Evolutionary conservation across 768 basidiomycete species (phyloP).

Genomic region (Hortiboletus campestris): DNA sequence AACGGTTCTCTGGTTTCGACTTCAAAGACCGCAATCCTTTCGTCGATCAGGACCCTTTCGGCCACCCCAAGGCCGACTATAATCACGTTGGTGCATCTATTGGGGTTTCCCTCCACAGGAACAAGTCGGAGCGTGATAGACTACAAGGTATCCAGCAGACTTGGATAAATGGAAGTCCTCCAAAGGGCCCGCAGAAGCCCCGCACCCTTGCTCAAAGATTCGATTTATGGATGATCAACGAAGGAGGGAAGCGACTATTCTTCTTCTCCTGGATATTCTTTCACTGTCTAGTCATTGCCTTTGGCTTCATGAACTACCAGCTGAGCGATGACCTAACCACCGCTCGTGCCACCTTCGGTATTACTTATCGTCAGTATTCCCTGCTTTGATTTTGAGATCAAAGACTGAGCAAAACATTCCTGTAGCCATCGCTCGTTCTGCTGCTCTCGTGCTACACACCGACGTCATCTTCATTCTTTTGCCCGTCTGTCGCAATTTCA

Average conservation of each 20-base stretch:
- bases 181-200: conserved; percentile 35
- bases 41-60: conserved; percentile 51
- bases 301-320: conserved; percentile 77
- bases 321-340: conserved; percentile 72
- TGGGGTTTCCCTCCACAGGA: conserved; percentile 64
- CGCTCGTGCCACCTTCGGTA: conserved; percentile 70
- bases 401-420: neutral
- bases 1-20: conserved; percentile 63
- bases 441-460: conserved; percentile 87
- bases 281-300: conserved; percentile 71
- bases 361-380: conserved; percentile 64
- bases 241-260: conserved; percentile 77
- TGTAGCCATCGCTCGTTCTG: conserved; percentile 79
- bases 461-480: conserved; percentile 93
- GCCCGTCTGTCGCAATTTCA: conserved; percentile 93
- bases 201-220: conserved; percentile 45
- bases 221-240: conserved; percentile 91
- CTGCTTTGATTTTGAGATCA: neutral
- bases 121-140: conserved; percentile 80
- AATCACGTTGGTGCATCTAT: conserved; percentile 26
- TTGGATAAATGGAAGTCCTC: conserved; percentile 36
- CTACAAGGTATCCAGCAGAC: conserved; percentile 82
- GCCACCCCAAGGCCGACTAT: conserved; percentile 32
- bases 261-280: conserved; percentile 80
- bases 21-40: conserved; percentile 56